Conservation (phyloP, 805 yeast species). For the Candida lessepsii region DNA sequence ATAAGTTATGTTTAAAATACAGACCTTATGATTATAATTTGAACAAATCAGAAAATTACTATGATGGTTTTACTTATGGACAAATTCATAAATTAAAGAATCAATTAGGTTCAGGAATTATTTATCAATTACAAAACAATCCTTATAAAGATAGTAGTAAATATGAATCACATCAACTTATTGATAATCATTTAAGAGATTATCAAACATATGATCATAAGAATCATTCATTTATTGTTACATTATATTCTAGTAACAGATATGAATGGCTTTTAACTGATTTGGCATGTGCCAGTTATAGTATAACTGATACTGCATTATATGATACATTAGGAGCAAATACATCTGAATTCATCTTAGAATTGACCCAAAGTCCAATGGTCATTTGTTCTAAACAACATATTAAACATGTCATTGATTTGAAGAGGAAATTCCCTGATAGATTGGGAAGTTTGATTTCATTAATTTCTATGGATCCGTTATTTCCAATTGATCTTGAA, state of each 20-base stretch:
- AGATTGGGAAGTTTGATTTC: slow-evolving; percentile 45
- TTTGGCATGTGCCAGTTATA: slow-evolving; percentile 30
- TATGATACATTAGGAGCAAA: slow-evolving; percentile 41
- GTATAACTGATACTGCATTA: slow-evolving; percentile 39
- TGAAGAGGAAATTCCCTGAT: slow-evolving; percentile 34
- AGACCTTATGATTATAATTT: slow-evolving; percentile 35
- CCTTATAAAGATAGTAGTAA: slow-evolving; percentile 19
- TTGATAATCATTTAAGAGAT: slow-evolving; percentile 25
- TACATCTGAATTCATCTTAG: slow-evolving; percentile 33
- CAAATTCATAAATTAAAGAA: slow-evolving; percentile 43
- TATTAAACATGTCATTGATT: slow-evolving; percentile 44
- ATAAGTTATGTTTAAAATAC: slow-evolving; percentile 36
- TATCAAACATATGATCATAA: slow-evolving; percentile 27
- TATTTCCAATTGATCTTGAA: slow-evolving; percentile 18
- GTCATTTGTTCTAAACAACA: slow-evolving; percentile 55
- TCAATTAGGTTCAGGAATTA: slow-evolving; percentile 54
- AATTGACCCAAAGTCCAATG: slow-evolving; percentile 39
- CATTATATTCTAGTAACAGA: slow-evolving; percentile 35
- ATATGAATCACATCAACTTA: slow-evolving; percentile 27
- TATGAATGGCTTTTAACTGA: slow-evolving; percentile 39
- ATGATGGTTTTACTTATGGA: slow-evolving; percentile 43
- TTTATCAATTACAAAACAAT: slow-evolving; percentile 31
- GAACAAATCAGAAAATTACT: slow-evolving; percentile 31
- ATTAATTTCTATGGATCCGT: slow-evolving; percentile 54
- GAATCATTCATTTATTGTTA: slow-evolving; percentile 27